These are phyloP conservation scores for Neostapfia colusana DNA, from an alignment of 176 grass and related monocot species.

Conservation along the genomic window DNA sequence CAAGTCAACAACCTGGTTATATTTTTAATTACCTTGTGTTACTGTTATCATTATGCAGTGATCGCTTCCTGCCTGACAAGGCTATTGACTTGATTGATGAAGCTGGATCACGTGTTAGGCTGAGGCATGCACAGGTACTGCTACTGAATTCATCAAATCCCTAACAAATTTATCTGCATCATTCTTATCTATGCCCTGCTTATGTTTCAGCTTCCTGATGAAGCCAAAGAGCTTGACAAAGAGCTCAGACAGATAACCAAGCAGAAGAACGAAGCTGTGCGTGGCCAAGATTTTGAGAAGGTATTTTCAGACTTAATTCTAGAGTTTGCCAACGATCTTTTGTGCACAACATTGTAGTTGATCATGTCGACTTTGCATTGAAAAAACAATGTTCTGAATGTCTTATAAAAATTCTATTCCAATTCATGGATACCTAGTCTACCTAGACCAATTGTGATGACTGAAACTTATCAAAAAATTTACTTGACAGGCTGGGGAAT, in stretches of 20 bases:
- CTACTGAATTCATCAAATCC: background rate
- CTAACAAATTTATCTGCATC: background rate
- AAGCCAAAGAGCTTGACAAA: constrained; percentile 98
- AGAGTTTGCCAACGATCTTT: constrained; percentile 19
- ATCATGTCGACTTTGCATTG: background rate
- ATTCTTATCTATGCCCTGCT: constrained; percentile 26
- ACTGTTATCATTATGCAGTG: constrained; percentile 55
- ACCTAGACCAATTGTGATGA: background rate
- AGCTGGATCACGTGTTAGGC: constrained; percentile 98
- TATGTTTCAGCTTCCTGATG: constrained; percentile 78
- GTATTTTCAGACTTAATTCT: constrained; percentile 34
- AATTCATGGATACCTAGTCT: constrained; percentile 1
- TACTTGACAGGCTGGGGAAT: constrained; percentile 65
- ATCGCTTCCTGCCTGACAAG: constrained; percentile 98
- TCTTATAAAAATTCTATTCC: background rate
- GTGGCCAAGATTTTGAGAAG: constrained; percentile 99
- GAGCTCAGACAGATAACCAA: constrained; percentile 92
- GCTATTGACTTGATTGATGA: constrained; percentile 99
- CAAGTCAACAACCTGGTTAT: constrained; percentile 1
- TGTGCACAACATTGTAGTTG: background rate
- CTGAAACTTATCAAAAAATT: constrained; percentile 24
- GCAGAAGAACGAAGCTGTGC: constrained; percentile 94
- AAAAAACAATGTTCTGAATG: background rate
- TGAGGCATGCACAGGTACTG: constrained; percentile 89
- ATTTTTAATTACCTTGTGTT: constrained; percentile 21